Percentiles rank a stretch among this genome's conserved stretches.
These are phyloP conservation scores for Trifolium dubium DNA, from an alignment of 306 rosid genomes.

Conservation along the genomic window DNA sequence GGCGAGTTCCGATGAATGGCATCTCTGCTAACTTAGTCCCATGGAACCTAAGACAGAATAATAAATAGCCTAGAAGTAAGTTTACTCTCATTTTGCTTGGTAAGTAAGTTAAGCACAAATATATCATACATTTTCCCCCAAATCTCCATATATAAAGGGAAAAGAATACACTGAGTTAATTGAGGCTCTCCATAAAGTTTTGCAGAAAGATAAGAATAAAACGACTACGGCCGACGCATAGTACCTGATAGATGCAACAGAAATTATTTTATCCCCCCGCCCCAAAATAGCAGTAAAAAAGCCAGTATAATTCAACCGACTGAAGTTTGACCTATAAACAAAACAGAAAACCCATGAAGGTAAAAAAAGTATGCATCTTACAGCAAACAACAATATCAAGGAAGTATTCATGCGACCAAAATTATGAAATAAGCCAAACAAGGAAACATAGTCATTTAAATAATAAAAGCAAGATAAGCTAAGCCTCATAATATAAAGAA, in stretches of 20 bases:
- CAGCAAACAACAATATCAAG: slow-evolving; percentile 27
- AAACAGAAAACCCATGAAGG: slow-evolving; percentile 20
- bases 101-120: slow-evolving; percentile 7
- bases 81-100: slow-evolving; percentile 8
- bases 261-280: slow-evolving; percentile 92
- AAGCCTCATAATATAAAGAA: neutral
- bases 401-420: slow-evolving; percentile 20
- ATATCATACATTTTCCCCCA: neutral
- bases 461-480: neutral
- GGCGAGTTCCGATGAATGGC: slow-evolving; percentile 99
- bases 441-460: neutral
- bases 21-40: slow-evolving; percentile 94
- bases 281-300: slow-evolving; percentile 94
- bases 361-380: slow-evolving; percentile 21
- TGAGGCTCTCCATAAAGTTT: slow-evolving; percentile 14
- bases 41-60: slow-evolving; percentile 72
- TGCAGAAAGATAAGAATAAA: neutral
- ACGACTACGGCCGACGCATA: slow-evolving; percentile 5
- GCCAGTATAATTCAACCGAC: slow-evolving; percentile 81
- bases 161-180: slow-evolving; percentile 8
- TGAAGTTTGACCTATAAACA: slow-evolving; percentile 86
- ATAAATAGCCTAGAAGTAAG: slow-evolving; percentile 12
- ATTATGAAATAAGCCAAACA: slow-evolving; percentile 20
- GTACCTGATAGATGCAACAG: slow-evolving; percentile 90
- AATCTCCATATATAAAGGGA: slow-evolving; percentile 9